phyloP scores from a whole-genome alignment of 176 grass and related monocot species.

The Hordeum vulgare region MorexV3_pseudomolecules_assembly NC_058523.1:119689683-119690182 shows the following conservation, averaged over 20 bases:
- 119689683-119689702: slow-evolving; percentile 4
- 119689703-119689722: background rate
- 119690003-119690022: background rate
- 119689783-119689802: background rate
- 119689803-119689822: too few relatives aligned
- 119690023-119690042: background rate
- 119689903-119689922: background rate
- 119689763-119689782: background rate
- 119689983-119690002: background rate
- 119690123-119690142: background rate
- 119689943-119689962: background rate
- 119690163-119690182: slow-evolving; percentile 17
- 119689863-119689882: too few relatives aligned
- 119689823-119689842: background rate
- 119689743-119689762: background rate
- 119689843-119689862: background rate
- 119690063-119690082: background rate
- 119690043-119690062: background rate
- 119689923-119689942: background rate
- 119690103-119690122: background rate
- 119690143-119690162: background rate
- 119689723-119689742: background rate
- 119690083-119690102: background rate
- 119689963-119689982: background rate
- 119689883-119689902: background rate